These are phyloP conservation scores for Globisporangium takayamanum DNA, from an alignment of 352 stramenopile species.

Conservation along the genomic window DNA sequence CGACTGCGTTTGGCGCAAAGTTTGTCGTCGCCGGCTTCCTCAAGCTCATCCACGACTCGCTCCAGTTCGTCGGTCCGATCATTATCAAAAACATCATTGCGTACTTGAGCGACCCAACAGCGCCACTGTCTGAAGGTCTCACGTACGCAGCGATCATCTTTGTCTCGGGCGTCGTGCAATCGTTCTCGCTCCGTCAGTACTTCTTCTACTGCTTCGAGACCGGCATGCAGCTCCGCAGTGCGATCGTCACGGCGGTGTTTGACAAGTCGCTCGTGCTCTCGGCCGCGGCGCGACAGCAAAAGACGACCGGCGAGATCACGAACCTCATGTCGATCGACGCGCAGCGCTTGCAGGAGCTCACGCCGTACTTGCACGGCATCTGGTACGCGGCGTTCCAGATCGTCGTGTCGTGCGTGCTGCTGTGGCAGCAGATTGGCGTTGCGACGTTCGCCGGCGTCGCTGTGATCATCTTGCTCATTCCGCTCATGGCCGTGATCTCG, in stretches of 20 bases:
- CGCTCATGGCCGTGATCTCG: constrained; percentile 87
- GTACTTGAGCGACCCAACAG: constrained; percentile 60
- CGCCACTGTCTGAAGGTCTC: constrained; percentile 47
- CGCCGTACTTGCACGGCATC: constrained; percentile 90
- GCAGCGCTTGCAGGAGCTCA: constrained; percentile 93
- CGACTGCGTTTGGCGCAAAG: constrained; percentile 46
- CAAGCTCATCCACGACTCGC: constrained; percentile 76
- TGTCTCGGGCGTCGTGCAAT: constrained; percentile 62
- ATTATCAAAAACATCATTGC: constrained; percentile 85
- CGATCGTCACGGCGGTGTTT: constrained; percentile 71
- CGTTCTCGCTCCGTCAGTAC: constrained; percentile 72
- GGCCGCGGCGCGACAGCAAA: constrained; percentile 61
- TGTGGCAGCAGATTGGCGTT: constrained; percentile 75
- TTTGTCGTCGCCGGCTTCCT: constrained; percentile 50
- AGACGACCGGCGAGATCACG: constrained; percentile 92
- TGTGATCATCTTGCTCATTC: constrained; percentile 92
- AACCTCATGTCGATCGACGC: constrained; percentile 98
- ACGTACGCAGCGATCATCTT: constrained; percentile 68
- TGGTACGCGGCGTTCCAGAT: constrained; percentile 86
- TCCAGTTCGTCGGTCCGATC: constrained; percentile 79
- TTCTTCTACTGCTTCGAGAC: constrained; percentile 85
- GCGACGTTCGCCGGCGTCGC: constrained; percentile 88
- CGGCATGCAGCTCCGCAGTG: constrained; percentile 67
- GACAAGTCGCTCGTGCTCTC: constrained; percentile 83
- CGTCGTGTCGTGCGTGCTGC: constrained; percentile 56